Evolutionary conservation across 2,329 filamentous ascomycete species (phyloP).

Genomic region (Sclerotiophoma versabilis): DNA sequence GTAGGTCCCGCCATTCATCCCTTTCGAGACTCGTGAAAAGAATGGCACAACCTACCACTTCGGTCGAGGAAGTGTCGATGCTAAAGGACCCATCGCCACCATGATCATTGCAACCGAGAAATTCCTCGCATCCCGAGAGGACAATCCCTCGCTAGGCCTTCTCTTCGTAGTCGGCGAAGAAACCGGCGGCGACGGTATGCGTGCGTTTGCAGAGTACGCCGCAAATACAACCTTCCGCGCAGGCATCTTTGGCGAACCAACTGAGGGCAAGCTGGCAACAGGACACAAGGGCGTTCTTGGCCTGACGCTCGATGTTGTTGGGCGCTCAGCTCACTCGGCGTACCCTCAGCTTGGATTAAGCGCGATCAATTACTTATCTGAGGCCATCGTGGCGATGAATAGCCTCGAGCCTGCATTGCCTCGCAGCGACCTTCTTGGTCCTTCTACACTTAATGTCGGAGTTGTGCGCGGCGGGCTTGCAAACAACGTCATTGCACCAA

Average conservation of each 20-base stretch:
- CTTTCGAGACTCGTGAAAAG: constrained; percentile 62
- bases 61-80: constrained; percentile 76
- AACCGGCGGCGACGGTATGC: constrained; percentile 80
- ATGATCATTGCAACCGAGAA: constrained; percentile 72
- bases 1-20: constrained; percentile 66
- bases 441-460: constrained; percentile 85
- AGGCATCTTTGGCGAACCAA: constrained; percentile 91
- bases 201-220: constrained; percentile 43
- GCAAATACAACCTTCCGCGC: constrained; percentile 62
- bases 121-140: constrained; percentile 54
- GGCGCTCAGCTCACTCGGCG: constrained; percentile 82
- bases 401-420: constrained; percentile 56
- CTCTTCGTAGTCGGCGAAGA: constrained; percentile 82
- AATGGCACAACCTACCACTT: constrained; percentile 57
- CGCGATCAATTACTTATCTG: constrained; percentile 79
- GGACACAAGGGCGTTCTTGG: constrained; percentile 86
- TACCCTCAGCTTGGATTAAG: constrained; percentile 88
- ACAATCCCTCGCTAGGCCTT: constrained; percentile 49
- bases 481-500: constrained; percentile 80
- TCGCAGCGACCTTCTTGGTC: constrained; percentile 26
- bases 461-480: constrained; percentile 81
- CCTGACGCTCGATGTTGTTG: constrained; percentile 70
- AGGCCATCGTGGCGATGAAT: constrained; percentile 70
- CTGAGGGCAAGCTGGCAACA: constrained; percentile 81
- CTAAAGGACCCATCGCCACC: constrained; percentile 65